Percentiles rank a stretch among this genome's conserved stretches.
These are phyloP conservation scores for Staphylotrichum longicolle DNA, from an alignment of 495 filamentous ascomycete genomes.

Conservation along the genomic window DNA sequence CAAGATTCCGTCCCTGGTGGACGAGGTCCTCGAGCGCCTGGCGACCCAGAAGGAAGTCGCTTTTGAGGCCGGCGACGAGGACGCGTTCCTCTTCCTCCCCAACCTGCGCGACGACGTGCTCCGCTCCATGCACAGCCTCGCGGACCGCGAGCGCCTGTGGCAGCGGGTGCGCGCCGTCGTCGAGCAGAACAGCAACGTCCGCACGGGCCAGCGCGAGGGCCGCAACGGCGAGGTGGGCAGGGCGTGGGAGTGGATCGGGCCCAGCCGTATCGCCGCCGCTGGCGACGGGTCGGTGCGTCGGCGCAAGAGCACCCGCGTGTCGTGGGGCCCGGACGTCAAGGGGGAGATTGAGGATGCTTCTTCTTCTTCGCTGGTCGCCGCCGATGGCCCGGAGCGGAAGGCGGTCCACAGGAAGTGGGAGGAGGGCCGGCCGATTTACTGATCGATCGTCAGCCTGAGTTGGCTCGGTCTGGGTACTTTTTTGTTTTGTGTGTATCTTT, in stretches of 20 bases:
- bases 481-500: constrained; percentile 3
- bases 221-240: constrained; percentile 80
- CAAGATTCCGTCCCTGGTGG: constrained; percentile 74
- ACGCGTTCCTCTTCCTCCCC: constrained; percentile 78
- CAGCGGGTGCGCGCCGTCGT: constrained; percentile 75
- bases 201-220: constrained; percentile 77
- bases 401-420: constrained; percentile 38
- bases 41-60: constrained; percentile 76
- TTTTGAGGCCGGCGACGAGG: constrained; percentile 61
- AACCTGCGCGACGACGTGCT: constrained; percentile 91
- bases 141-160: constrained; percentile 76
- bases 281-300: constrained; percentile 44
- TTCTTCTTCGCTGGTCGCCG: constrained; percentile 14
- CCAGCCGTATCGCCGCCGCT: constrained; percentile 41
- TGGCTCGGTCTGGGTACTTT: background rate
- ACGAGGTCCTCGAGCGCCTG: constrained; percentile 76
- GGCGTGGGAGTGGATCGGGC: constrained; percentile 96
- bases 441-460: constrained; percentile 17
- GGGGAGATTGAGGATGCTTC: constrained; percentile 17
- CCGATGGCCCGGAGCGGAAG: constrained; percentile 11
- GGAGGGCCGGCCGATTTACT: constrained; percentile 66
- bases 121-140: constrained; percentile 71
- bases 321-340: constrained; percentile 41
- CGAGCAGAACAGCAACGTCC: constrained; percentile 89
- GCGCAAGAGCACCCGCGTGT: constrained; percentile 53